A percentile compares a stretch with the other conserved stretches of the same genome.
phyloP scores from a whole-genome alignment of 2,329 filamentous ascomycete genomes.

The Fusarium goolgardi region DNA sequence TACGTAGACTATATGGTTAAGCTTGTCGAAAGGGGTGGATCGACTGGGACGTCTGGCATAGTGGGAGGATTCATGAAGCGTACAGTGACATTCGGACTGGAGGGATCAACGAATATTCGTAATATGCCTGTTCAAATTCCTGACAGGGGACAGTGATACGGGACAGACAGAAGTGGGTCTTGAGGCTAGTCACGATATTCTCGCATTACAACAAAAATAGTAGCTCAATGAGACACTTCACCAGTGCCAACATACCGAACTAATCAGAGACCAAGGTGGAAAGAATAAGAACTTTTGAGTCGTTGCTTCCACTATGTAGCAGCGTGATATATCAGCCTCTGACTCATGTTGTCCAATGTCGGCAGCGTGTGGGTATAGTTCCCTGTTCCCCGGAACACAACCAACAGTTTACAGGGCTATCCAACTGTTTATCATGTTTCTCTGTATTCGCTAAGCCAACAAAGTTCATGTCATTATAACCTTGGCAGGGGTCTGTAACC shows the following conservation, averaged over 20 bases:
- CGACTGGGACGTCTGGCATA: neutral
- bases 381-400: neutral
- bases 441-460: neutral
- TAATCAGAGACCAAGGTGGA: neutral
- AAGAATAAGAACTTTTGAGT: fast-evolving
- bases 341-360: neutral
- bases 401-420: neutral
- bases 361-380: neutral
- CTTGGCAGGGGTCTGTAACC: neutral
- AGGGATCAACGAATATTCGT: neutral
- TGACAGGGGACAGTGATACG: too few species aligned
- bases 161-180: too few species aligned
- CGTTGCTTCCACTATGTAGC: fast-evolving
- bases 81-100: neutral
- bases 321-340: neutral
- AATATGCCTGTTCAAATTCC: too few species aligned
- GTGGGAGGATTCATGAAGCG: neutral
- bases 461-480: neutral
- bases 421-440: neutral
- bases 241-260: too few species aligned
- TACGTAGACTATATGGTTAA: neutral
- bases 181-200: too few species aligned
- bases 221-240: too few species aligned
- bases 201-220: too few species aligned
- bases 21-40: neutral